Evolutionary conservation across 805 yeast species (phyloP).

Genomic region (Metschnikowia aberdeeniae): DNA sequence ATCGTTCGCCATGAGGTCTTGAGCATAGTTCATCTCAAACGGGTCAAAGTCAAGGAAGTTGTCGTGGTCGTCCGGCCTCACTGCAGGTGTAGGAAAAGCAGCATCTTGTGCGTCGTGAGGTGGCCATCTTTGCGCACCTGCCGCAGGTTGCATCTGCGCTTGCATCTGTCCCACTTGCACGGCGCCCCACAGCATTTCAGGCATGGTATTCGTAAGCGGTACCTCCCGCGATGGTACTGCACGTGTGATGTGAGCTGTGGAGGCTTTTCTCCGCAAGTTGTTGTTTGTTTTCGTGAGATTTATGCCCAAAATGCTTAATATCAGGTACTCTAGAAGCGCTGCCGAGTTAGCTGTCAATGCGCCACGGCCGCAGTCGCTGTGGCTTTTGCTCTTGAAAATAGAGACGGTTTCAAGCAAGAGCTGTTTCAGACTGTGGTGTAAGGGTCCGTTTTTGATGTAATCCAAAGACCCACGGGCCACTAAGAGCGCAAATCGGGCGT

Average conservation of each 20-base stretch:
- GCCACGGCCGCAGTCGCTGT: slow-evolving; percentile 55
- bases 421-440: slow-evolving; percentile 64
- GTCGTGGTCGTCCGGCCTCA: slow-evolving; percentile 12
- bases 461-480: slow-evolving; percentile 77
- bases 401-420: slow-evolving; percentile 49
- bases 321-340: slow-evolving; percentile 53
- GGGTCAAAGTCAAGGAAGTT: slow-evolving; percentile 37
- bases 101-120: not conserved
- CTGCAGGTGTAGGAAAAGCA: not conserved
- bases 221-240: not conserved
- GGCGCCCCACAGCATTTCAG: not conserved
- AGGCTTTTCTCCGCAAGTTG: slow-evolving; percentile 6
- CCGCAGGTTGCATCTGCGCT: not conserved
- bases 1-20: slow-evolving; percentile 37
- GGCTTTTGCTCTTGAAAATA: slow-evolving; percentile 49
- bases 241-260: slow-evolving; percentile 3
- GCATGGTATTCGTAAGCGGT: not conserved
- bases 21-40: slow-evolving; percentile 30
- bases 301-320: slow-evolving; percentile 59
- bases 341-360: slow-evolving; percentile 51
- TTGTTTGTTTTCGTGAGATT: slow-evolving; percentile 25
- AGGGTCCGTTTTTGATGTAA: slow-evolving; percentile 77
- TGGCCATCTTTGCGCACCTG: slow-evolving; percentile 2
- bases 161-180: not conserved
- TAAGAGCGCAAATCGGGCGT: slow-evolving; percentile 57